A percentile compares a stretch with the other conserved stretches of the same genome.
Conservation (phyloP, 768 basidiomycete genomes). For the Leccinum boreale region DNA sequence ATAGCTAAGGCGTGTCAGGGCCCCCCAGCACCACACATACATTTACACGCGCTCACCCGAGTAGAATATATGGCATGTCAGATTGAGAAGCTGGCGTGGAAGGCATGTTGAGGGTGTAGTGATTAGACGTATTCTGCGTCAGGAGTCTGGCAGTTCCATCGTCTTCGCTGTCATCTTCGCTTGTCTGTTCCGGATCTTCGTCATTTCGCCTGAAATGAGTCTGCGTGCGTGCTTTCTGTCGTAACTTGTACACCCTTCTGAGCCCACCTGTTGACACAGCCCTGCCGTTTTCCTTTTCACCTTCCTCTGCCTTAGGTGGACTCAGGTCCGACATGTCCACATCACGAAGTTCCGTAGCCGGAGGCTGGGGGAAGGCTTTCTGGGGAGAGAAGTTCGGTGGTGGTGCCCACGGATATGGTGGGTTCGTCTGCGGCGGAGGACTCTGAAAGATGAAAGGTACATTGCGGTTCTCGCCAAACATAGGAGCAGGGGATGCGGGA, state of each 20-base stretch:
- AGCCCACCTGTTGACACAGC: constrained; percentile 63
- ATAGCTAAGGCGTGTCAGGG: constrained; percentile 51
- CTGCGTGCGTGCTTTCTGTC: constrained; percentile 46
- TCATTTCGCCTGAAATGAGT: constrained; percentile 19
- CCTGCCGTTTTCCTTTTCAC: constrained; percentile 40
- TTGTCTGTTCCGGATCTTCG: constrained; percentile 37
- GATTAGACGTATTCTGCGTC: constrained; percentile 63
- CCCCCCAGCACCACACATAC: constrained; percentile 10
- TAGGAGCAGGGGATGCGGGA: constrained; percentile 41
- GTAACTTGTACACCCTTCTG: constrained; percentile 60
- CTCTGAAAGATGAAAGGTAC: constrained; percentile 73
- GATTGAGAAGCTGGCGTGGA: constrained; percentile 52
- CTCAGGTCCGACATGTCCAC: constrained; percentile 75
- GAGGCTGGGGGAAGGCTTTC: constrained; percentile 53
- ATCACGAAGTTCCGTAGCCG: constrained; percentile 52
- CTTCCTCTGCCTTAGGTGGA: constrained; percentile 48
- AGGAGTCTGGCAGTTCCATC: constrained; percentile 37
- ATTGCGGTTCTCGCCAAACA: constrained; percentile 63
- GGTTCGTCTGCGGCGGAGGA: constrained; percentile 40
- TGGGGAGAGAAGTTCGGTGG: constrained; percentile 57
- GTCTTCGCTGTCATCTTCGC: constrained; percentile 49
- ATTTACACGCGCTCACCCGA: constrained; percentile 58
- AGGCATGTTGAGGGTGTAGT: constrained; percentile 82
- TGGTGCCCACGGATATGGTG: constrained; percentile 62
- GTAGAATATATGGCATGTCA: constrained; percentile 75